Conservation (phyloP, 345 rosid species). For the Acer saccharum region DNA sequence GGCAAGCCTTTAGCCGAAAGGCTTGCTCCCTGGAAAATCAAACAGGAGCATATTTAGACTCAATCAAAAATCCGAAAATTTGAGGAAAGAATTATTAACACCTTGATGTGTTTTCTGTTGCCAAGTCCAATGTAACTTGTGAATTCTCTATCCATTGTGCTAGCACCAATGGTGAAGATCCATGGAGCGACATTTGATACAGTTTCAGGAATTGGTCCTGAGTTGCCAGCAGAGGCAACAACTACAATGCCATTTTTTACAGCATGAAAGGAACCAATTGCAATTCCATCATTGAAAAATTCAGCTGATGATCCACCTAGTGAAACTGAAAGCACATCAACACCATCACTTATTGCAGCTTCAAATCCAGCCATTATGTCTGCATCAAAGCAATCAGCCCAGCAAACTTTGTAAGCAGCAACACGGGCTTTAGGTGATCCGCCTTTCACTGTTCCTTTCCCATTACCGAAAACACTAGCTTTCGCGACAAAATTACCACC, state of each 20-base stretch:
- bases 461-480: conserved; percentile 28
- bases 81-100: not conserved
- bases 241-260: conserved; percentile 34
- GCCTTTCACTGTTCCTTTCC: conserved; percentile 39
- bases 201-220: conserved; percentile 26
- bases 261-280: conserved; percentile 53
- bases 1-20: conserved; percentile 44
- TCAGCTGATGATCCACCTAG: conserved; percentile 28
- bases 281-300: conserved; percentile 28
- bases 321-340: conserved; percentile 48
- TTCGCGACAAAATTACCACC: conserved; percentile 36
- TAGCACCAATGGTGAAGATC: conserved; percentile 50
- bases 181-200: conserved; percentile 46
- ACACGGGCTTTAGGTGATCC: conserved; percentile 53
- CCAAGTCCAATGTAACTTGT: conserved; percentile 18
- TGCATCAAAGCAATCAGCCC: conserved; percentile 37
- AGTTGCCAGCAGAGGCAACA: conserved; percentile 45
- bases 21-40: conserved; percentile 57
- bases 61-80: too few relatives aligned
- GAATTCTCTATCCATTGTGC: conserved; percentile 38
- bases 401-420: conserved; percentile 50
- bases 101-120: conserved; percentile 26
- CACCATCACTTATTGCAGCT: conserved; percentile 47
- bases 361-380: conserved; percentile 45
- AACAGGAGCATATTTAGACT: not conserved